Percentiles rank a stretch among this genome's conserved stretches.
Evolutionary conservation across 1,284 basidiomycete genomes (phyloP).

Genomic region (Mixia osmundae): DNA sequence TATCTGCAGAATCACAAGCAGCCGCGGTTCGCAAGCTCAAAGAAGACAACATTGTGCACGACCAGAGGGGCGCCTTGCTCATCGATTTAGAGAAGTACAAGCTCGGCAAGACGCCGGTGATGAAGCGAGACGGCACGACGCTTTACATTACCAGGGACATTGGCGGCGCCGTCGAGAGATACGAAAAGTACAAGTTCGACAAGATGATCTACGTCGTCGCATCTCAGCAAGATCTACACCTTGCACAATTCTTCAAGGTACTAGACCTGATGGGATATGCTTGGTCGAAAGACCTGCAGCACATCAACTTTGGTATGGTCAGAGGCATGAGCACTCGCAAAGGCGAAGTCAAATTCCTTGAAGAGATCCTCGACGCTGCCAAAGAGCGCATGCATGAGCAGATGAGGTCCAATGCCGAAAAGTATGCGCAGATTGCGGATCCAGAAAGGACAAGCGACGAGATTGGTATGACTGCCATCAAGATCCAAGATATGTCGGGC

Average conservation of each 20-base stretch:
- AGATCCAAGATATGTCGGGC: constrained; percentile 36
- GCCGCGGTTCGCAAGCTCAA: constrained; percentile 39
- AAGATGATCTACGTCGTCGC: constrained; percentile 48
- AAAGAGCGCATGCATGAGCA: constrained; percentile 82
- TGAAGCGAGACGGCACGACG: constrained; percentile 85
- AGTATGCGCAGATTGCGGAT: constrained; percentile 72
- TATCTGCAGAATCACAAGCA: constrained; percentile 54
- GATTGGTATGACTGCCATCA: constrained; percentile 85
- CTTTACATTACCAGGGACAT: constrained; percentile 99
- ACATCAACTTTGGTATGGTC: constrained; percentile 54
- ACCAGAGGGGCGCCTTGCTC: constrained; percentile 42
- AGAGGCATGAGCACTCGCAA: constrained; percentile 93
- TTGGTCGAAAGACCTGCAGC: constrained; percentile 59
- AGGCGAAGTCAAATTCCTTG: constrained; percentile 88
- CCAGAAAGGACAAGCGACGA: constrained; percentile 59
- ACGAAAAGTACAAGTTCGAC: constrained; percentile 79
- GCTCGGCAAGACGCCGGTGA: constrained; percentile 68
- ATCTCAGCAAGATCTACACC: constrained; percentile 82
- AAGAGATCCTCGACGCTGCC: constrained; percentile 80
- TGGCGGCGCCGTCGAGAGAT: constrained; percentile 77
- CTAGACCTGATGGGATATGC: constrained; percentile 71
- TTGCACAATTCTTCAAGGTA: constrained; percentile 74
- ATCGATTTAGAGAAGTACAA: constrained; percentile 71
- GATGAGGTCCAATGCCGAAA: constrained; percentile 84
- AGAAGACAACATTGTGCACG: constrained; percentile 28